phyloP scores from a whole-genome alignment of 2,329 filamentous ascomycete species.

The Colletotrichum sojae region DNA sequence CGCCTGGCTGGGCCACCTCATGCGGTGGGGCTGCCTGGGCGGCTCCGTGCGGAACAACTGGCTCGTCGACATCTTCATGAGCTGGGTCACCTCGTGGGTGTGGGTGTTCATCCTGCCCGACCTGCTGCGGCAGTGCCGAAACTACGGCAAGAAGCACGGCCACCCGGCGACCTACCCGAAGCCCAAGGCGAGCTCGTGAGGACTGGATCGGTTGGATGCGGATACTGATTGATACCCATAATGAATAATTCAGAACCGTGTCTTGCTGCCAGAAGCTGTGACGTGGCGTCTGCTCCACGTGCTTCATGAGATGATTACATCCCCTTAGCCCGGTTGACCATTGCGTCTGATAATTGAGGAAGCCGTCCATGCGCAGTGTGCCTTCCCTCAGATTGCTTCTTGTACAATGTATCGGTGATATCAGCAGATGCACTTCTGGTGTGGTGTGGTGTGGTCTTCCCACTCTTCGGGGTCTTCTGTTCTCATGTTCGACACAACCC shows the following conservation, averaged over 20 bases:
- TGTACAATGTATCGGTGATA: too few relatives aligned
- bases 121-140: slow-evolving; percentile 70
- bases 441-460: too few relatives aligned
- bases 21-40: slow-evolving; percentile 75
- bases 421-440: too few relatives aligned
- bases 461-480: too few relatives aligned
- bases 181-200: slow-evolving; percentile 28
- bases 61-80: slow-evolving; percentile 69
- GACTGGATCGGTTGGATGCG: neutral
- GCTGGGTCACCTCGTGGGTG: slow-evolving; percentile 66
- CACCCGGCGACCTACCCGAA: slow-evolving; percentile 67
- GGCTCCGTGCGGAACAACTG: slow-evolving; percentile 71
- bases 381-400: too few relatives aligned
- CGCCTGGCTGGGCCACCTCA: slow-evolving; percentile 77
- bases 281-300: too few relatives aligned
- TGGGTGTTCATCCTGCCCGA: slow-evolving; percentile 72
- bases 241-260: neutral
- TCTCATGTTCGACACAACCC: too few relatives aligned
- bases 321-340: neutral
- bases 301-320: too few relatives aligned
- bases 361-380: too few relatives aligned
- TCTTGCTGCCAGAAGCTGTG: neutral
- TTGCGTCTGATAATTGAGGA: neutral
- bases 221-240: slow-evolving; percentile 20
- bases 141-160: slow-evolving; percentile 70